Evolutionary conservation across 2,329 filamentous ascomycete genomes (phyloP).

Genomic region (Fusarium torulosum): DNA sequence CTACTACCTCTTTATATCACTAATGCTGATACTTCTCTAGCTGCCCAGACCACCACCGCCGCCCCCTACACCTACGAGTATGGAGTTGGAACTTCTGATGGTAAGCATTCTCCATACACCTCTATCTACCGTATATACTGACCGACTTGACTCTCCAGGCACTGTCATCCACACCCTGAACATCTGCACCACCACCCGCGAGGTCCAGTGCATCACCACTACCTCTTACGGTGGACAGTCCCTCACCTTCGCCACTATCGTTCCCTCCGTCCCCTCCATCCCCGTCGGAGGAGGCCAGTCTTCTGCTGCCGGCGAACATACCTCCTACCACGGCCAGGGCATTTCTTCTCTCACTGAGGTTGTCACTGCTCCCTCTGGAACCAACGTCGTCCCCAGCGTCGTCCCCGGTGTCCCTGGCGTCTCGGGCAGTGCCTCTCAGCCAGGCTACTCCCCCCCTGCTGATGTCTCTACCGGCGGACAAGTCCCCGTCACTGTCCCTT

Average conservation of each 20-base stretch:
- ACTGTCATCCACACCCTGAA: slow-evolving; percentile 53
- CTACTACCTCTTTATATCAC: neutral
- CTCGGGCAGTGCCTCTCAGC: neutral
- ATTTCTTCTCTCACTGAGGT: slow-evolving; percentile 20
- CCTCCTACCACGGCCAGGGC: slow-evolving; percentile 32
- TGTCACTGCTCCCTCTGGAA: slow-evolving; percentile 24
- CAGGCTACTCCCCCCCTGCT: neutral
- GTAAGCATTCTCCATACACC: slow-evolving; percentile 39
- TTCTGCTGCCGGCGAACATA: slow-evolving; percentile 33
- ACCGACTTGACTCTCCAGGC: slow-evolving; percentile 41
- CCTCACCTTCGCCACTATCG: slow-evolving; percentile 17
- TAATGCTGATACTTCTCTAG: slow-evolving; percentile 38
- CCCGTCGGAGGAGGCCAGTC: slow-evolving; percentile 28
- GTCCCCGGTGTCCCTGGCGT: neutral
- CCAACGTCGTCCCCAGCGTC: slow-evolving; percentile 11
- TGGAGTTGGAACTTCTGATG: slow-evolving; percentile 51
- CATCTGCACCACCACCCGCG: slow-evolving; percentile 53
- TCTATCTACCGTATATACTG: neutral
- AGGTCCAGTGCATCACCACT: slow-evolving; percentile 52
- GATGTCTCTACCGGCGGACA: slow-evolving; percentile 13
- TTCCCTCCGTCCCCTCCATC: slow-evolving; percentile 13
- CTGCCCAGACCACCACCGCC: slow-evolving; percentile 48
- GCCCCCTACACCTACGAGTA: slow-evolving; percentile 50
- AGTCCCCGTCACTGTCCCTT: slow-evolving; percentile 18
- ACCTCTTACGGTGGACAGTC: slow-evolving; percentile 46